Base-by-base conservation (phyloP, 225 moss, liverwort and hornwort genomes). In the Physcomitrium patens region DNA sequence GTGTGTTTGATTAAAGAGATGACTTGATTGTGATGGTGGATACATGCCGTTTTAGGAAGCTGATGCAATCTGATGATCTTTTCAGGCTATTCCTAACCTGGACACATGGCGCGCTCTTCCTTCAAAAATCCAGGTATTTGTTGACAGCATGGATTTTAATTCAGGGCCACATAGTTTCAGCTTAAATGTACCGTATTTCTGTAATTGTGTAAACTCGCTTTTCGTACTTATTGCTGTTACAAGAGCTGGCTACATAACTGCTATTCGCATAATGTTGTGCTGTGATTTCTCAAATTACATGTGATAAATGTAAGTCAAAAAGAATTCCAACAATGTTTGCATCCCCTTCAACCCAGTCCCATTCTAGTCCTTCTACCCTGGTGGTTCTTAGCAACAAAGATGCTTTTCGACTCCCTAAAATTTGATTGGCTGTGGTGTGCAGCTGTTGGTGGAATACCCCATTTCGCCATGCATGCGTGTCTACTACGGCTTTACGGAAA, bases 51-150 rank as follows among this genome's bases (percentile, higher is more conserved):
- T 58, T 10, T 58, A 58, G n/a, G 57, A 58, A 59, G 26, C 46
- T 71, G 46, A 59, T 45, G 17, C 46, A n/a, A 8, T 10, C 59
- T 60, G 71, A 45, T 46, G 42, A 27, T 24, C 26, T 71, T 55
- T 42, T 10, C 66, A 92, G 92, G 92, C 86, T n/a, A 88, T 92
- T 42, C 90, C 90, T 65, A 88, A 92, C 78, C 77, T 92, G 23
- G 88, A 92, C 54, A 85, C 88, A 26, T 92, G 92, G 92, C 88
- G 81, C 31, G 57, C 82, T 68, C 79, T 92, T 17, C 92, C 92
- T n/a, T 82, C 88, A 45, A 84, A 78, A 11, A 78, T 92, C 63
- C 79, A 89, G 88, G 90, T 92, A 74, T 41, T 55, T 69, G 42
- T 69, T 37, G 5, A 44, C 13, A 53, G 17, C 22, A 41, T 69